Conservation (phyloP, 768 basidiomycete genomes). For the Tulasnella sp. region DNA sequence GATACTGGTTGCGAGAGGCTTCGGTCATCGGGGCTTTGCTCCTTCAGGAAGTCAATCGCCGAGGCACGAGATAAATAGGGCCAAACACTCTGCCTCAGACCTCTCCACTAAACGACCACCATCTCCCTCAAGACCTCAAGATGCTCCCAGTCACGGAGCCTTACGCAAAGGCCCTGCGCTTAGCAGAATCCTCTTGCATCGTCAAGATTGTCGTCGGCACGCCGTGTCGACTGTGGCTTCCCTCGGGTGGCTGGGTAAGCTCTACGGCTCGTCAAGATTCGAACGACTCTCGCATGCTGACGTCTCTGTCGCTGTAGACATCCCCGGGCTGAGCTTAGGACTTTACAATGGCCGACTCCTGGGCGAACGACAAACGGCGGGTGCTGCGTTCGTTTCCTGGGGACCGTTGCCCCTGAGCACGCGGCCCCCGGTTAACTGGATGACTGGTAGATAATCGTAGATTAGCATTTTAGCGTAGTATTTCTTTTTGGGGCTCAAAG, state of each 20-base stretch:
- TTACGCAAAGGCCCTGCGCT: too few relatives aligned
- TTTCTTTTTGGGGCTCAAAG: not conserved
- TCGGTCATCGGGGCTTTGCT: too few relatives aligned
- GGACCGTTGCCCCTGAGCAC: too few relatives aligned
- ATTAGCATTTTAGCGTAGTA: not conserved
- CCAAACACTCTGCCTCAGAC: not conserved
- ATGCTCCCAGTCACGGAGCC: too few relatives aligned
- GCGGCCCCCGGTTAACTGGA: not conserved
- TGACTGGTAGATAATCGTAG: conserved; percentile 3
- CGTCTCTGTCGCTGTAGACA: not conserved
- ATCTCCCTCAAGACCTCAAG: not conserved
- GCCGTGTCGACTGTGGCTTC: too few relatives aligned
- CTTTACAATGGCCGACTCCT: not conserved
- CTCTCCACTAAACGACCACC: not conserved
- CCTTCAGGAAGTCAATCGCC: too few relatives aligned
- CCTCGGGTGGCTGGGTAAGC: not conserved
- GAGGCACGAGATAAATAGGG: not conserved
- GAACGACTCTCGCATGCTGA: not conserved
- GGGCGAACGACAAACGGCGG: not conserved
- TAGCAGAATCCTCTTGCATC: too few relatives aligned
- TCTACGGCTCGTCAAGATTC: not conserved
- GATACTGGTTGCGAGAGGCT: too few relatives aligned
- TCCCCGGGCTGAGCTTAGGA: not conserved
- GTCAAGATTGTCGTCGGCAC: too few relatives aligned
- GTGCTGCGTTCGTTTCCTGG: not conserved